Evolutionary conservation across 305 asterid species (phyloP).

Genomic region (Fraxinus latifolia): DNA sequence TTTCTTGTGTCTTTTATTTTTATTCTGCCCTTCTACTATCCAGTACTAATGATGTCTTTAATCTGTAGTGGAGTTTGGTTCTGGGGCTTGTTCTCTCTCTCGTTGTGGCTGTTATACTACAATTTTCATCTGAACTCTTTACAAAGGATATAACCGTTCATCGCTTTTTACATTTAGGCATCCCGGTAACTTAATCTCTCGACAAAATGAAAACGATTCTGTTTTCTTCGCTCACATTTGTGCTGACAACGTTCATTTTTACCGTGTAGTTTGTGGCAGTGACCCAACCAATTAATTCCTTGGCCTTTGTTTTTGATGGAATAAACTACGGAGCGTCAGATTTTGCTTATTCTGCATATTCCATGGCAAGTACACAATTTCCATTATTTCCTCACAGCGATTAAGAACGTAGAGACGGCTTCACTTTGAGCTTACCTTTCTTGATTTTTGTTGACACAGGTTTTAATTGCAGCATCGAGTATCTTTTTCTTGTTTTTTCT

Average conservation of each 20-base stretch:
- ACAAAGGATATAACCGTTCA: slow-evolving; percentile 35
- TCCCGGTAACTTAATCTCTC: slow-evolving; percentile 37
- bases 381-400: background rate
- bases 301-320: slow-evolving; percentile 42
- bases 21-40: background rate
- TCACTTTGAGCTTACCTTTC: background rate
- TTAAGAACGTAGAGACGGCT: background rate
- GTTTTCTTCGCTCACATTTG: background rate
- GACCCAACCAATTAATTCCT: slow-evolving; percentile 37
- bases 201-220: background rate
- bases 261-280: slow-evolving; percentile 26
- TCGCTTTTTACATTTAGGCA: slow-evolving; percentile 36
- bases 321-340: slow-evolving; percentile 36
- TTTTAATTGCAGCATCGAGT: slow-evolving; percentile 31
- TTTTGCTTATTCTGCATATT: slow-evolving; percentile 42
- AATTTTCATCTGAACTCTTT: slow-evolving; percentile 33
- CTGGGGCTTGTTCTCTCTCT: slow-evolving; percentile 38
- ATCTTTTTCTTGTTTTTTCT: slow-evolving; percentile 31
- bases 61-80: slow-evolving; percentile 41
- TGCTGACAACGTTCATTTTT: background rate
- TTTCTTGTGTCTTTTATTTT: background rate
- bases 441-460: slow-evolving; percentile 20
- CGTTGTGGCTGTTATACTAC: slow-evolving; percentile 27
- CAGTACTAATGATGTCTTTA: slow-evolving; percentile 1
- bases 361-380: slow-evolving; percentile 36